Conservation (phyloP, 148 eudicot genomes). For the Cornus kousa region DNA sequence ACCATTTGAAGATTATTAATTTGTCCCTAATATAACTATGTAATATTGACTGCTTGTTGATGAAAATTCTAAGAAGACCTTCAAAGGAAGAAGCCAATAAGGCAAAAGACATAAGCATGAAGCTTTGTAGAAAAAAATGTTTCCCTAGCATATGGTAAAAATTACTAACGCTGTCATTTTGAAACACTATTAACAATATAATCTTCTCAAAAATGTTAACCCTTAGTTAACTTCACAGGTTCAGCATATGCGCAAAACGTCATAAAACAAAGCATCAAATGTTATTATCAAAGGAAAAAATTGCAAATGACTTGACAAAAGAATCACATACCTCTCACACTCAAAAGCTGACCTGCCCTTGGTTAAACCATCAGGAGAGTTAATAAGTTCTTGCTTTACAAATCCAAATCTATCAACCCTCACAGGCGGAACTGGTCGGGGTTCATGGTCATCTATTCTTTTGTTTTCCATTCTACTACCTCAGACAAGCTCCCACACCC, state of each 20-base stretch:
- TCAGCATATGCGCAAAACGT: slow-evolving; percentile 8
- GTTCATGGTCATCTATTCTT: slow-evolving; percentile 53
- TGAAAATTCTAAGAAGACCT: too few relatives aligned
- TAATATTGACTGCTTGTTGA: neutral
- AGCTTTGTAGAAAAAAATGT: neutral
- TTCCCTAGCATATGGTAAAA: neutral
- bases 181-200: neutral
- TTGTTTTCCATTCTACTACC: slow-evolving; percentile 63
- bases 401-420: slow-evolving; percentile 85
- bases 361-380: slow-evolving; percentile 52
- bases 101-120: neutral
- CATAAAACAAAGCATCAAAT: neutral
- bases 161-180: neutral
- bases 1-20: neutral
- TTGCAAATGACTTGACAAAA: neutral
- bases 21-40: neutral
- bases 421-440: slow-evolving; percentile 44
- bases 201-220: neutral
- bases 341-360: slow-evolving; percentile 58
- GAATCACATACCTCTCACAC: slow-evolving; percentile 56
- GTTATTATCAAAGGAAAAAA: too few relatives aligned
- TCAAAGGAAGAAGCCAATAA: neutral
- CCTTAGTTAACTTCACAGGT: neutral
- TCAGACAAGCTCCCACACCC: slow-evolving; percentile 9
- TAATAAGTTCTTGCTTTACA: slow-evolving; percentile 59